Evolutionary conservation across 176 grass and related monocot species (phyloP).

Genomic region (Pharus latifolius): DNA sequence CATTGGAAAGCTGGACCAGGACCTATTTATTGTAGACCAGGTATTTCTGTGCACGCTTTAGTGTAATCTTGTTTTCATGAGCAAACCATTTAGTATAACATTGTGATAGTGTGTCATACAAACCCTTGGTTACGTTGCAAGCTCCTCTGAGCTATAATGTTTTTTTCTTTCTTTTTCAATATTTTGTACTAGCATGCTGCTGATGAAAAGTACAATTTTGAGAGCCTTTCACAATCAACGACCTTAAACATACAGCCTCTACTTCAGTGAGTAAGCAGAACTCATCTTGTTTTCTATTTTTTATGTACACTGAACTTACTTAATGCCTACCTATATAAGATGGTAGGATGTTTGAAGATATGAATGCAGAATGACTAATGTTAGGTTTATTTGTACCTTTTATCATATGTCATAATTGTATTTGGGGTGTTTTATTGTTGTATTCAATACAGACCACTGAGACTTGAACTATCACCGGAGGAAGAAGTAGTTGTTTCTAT

Average conservation of each 20-base stretch:
- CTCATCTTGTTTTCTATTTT: slow-evolving; percentile 21
- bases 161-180: slow-evolving; percentile 14
- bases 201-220: slow-evolving; percentile 98
- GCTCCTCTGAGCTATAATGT: background rate
- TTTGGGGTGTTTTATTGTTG: slow-evolving; percentile 9
- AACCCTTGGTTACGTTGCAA: slow-evolving; percentile 13
- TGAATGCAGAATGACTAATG: background rate
- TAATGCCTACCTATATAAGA: background rate
- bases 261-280: slow-evolving; percentile 68
- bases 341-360: background rate
- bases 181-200: slow-evolving; percentile 76
- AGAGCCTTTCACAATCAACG: slow-evolving; percentile 85
- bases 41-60: slow-evolving; percentile 32
- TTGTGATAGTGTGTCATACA: background rate
- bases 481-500: slow-evolving; percentile 90
- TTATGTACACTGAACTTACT: slow-evolving; percentile 1
- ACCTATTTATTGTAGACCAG: slow-evolving; percentile 99
- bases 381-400: background rate
- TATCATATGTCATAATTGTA: background rate
- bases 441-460: slow-evolving; percentile 57
- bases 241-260: slow-evolving; percentile 86
- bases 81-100: slow-evolving; percentile 1
- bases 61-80: no score
- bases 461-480: slow-evolving; percentile 88
- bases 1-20: slow-evolving; percentile 76